Evolutionary conservation across 768 basidiomycete genomes (phyloP), one percentile per base, ranked within the genome.

Genomic region (Cantharellus anzutake): DNA sequence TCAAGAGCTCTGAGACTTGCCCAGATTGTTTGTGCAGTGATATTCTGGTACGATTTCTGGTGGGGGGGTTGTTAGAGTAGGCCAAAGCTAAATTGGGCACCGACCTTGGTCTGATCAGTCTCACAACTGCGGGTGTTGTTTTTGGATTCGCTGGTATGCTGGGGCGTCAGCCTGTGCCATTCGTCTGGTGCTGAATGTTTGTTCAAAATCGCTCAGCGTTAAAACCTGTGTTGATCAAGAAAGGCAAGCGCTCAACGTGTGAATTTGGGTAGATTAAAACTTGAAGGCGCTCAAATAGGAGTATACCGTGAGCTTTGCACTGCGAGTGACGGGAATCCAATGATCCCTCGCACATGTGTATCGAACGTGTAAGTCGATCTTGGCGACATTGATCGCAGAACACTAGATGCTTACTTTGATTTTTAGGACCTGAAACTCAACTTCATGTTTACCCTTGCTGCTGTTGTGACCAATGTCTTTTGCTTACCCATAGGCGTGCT

Each of bases 391-490:
- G 5, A 39, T n/a, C n/a, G 41, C n/a, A 40, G 3, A 40, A 11
- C 56, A n/a, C 55, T 29, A 56, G 40, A 29, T 2, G 41, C 51
- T 20, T 58, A 50, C 16, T 67, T 65, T 29, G 20, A 41, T 62
- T 61, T 56, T 60, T 63, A 68, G 57, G 69, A 70, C 58, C 65
- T 66, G 2, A 61, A 68, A 16, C 63, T 72, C 41, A 71, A 71
- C 57, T 64, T 62, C 20, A 66, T 71, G 64, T 72, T 73, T 65
- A 68, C 70, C 20, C 60, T 71, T 29, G 66, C 68, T 4, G 67
- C 67, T 5, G 68, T 69, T n/a, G 65, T 68, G 7, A 71, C 69
- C 50, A 72, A 72, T 63, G 69, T 68, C 39, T 65, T 61, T n/a
- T 67, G 69, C 4, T 58, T 71, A 41, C 67, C 70, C 0, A 64